phyloP scores from a whole-genome alignment of 2,329 filamentous ascomycete species.

The Colletotrichum spinosum region DNA sequence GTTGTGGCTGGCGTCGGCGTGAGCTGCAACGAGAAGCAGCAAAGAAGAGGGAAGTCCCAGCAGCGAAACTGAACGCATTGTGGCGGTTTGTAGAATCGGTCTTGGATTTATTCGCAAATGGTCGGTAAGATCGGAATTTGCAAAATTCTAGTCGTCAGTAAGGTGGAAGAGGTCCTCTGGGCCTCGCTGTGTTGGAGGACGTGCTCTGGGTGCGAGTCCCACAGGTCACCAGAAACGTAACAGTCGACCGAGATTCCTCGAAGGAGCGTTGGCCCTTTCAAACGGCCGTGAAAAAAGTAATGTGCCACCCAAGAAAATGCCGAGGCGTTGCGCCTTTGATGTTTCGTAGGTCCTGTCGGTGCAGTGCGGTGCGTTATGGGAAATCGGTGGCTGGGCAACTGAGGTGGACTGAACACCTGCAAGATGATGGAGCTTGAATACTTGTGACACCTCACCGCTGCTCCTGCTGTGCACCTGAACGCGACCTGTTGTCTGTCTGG shows the following conservation, averaged over 20 bases:
- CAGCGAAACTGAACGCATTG: constrained; percentile 55
- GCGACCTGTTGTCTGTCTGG: constrained; percentile 3
- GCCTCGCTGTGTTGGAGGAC: too few relatives aligned
- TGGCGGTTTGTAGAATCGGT: constrained; percentile 3
- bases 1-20: constrained; percentile 50
- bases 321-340: constrained; percentile 15
- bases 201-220: too few relatives aligned
- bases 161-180: not conserved
- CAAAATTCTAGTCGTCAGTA: constrained; percentile 14
- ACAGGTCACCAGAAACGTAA: not conserved
- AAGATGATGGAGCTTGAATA: constrained; percentile 28
- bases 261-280: not conserved
- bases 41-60: constrained; percentile 56
- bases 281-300: too few relatives aligned
- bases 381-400: constrained; percentile 37
- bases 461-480: not conserved
- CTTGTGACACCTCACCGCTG: constrained; percentile 28
- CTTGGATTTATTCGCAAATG: not conserved
- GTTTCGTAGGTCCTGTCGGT: constrained; percentile 15
- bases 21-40: constrained; percentile 57
- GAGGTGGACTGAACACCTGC: constrained; percentile 19
- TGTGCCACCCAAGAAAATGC: constrained; percentile 1
- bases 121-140: constrained; percentile 2
- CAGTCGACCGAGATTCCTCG: constrained; percentile 3
- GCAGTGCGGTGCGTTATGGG: not conserved